Base-by-base conservation (phyloP, 2,329 filamentous ascomycete genomes). In the Aspergillus sp. region DNA sequence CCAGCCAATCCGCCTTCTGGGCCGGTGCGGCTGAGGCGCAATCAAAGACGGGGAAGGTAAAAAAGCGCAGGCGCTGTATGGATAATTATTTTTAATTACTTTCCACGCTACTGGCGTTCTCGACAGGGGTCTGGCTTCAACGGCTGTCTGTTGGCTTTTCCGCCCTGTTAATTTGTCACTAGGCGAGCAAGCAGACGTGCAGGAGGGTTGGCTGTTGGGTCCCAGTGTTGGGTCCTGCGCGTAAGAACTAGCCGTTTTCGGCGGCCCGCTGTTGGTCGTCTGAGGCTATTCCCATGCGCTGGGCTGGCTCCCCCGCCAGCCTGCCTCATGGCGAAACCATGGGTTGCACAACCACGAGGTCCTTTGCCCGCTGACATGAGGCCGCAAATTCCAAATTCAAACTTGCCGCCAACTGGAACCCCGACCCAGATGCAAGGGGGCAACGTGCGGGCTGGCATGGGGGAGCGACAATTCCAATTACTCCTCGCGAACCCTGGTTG, bases 11-110 rank as follows among this genome's bases (percentile, higher is more conserved):
- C 33, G 45, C 46, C 27, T 14, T 33, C 39, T 60, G 46, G 45
- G 45, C 51, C 55, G 41, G 54, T 63, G 62, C 62, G 62, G 62
- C 62, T 64, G 62, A 64, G 60, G 62, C 62, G 57, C 57, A 60
- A 50, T 55, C 47, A 57, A 50, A 58, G 55, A 52, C 52, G 52
- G 55, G 54, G 57, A 44, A 51, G 9, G 45, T 27, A 41, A 56
- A 52, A 56, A 59, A 25, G 27, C 35, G 51, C 55, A 55, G 27
- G 55, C 37, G 45, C 43, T 55, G 55, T 57, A 52, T 55, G 51
- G 47, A 57, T 27, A 52, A 40, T 52, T 55, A 57, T 57, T 55
- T 55, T 60, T 57, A 57, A 58, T 55, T 54, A 31, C 21, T 53
- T 52, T 37, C 39, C 17, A 55, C 19, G 39, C 49, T 39, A 33